phyloP scores from a whole-genome alignment of 108 stramenopile genomes.

The Skeletonema menzelii region DNA sequence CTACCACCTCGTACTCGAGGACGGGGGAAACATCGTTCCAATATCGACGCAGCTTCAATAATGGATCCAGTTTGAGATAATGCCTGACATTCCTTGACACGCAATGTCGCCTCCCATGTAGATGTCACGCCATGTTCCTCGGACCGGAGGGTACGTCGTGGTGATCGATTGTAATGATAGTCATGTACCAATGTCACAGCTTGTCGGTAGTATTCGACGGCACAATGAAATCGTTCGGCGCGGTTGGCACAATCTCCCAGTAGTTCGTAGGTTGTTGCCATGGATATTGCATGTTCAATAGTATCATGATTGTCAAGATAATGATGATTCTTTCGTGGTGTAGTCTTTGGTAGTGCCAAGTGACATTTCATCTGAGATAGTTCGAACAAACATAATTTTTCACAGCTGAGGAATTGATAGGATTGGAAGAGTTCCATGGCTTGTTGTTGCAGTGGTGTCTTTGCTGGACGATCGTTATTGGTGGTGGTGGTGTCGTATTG shows the following conservation, averaged over 20 bases:
- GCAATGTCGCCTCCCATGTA: conserved; percentile 41
- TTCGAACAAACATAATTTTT: conserved; percentile 70
- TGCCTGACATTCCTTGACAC: conserved; percentile 81
- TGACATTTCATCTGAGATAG: conserved; percentile 34
- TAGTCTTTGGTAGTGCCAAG: neutral
- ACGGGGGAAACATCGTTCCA: conserved; percentile 59
- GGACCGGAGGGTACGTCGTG: neutral
- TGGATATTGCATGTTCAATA: neutral
- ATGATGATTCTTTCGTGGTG: conserved; percentile 5
- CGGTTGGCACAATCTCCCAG: conserved; percentile 70
- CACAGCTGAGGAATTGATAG: conserved; percentile 72
- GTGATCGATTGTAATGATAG: neutral
- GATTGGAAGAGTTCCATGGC: conserved; percentile 49
- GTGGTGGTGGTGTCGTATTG: neutral
- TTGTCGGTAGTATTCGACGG: conserved; percentile 67
- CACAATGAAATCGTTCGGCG: conserved; percentile 54
- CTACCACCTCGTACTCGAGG: conserved; percentile 22
- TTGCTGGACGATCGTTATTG: conserved; percentile 12
- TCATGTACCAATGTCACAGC: conserved; percentile 23
- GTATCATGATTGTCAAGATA: neutral
- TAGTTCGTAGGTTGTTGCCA: conserved; percentile 50
- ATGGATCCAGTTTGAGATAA: conserved; percentile 62
- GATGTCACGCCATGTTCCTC: conserved; percentile 9
- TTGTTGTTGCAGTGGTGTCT: conserved; percentile 56
- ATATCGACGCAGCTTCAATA: conserved; percentile 71